phyloP scores from a whole-genome alignment of 176 grass and related monocot genomes.

The Olyra latifolia region DNA sequence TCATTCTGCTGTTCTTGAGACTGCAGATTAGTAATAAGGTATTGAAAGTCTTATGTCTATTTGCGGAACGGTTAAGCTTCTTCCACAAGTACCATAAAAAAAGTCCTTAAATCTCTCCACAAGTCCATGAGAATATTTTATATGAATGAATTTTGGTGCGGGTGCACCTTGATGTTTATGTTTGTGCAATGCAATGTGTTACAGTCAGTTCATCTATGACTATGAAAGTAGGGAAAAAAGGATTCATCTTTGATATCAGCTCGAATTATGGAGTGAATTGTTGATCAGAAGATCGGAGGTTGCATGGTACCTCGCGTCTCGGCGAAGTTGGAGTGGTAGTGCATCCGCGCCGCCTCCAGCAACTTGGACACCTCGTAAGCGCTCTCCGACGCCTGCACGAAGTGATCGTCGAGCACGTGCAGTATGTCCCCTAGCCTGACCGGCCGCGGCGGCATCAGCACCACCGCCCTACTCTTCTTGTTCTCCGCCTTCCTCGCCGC shows the following conservation, averaged over 20 bases:
- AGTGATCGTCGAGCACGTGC: constrained; percentile 65
- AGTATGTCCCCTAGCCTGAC: constrained; percentile 59
- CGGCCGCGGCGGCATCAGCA: constrained; percentile 14
- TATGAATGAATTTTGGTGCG: background rate
- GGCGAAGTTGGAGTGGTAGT: constrained; percentile 96
- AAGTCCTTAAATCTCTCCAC: background rate
- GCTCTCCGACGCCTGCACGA: constrained; percentile 69
- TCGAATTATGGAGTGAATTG: background rate
- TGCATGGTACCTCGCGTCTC: constrained; percentile 60
- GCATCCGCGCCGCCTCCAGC: constrained; percentile 85
- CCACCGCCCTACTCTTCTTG: constrained; percentile 44
- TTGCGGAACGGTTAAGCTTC: constrained; percentile 15
- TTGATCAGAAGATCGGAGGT: background rate
- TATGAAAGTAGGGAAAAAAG: background rate
- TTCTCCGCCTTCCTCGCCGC: constrained; percentile 45
- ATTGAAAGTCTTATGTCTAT: constrained; percentile 10
- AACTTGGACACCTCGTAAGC: constrained; percentile 84
- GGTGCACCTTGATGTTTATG: background rate
- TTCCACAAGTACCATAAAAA: constrained; percentile 4
- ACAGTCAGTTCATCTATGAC: background rate
- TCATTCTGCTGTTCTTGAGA: constrained; percentile 1
- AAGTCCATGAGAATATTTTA: background rate
- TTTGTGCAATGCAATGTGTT: background rate
- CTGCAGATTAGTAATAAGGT: background rate
- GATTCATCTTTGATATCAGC: background rate